These are phyloP conservation scores for Cryptomeria japonica DNA, from an alignment of 75 land plant genomes.

Conservation along the genomic window DNA sequence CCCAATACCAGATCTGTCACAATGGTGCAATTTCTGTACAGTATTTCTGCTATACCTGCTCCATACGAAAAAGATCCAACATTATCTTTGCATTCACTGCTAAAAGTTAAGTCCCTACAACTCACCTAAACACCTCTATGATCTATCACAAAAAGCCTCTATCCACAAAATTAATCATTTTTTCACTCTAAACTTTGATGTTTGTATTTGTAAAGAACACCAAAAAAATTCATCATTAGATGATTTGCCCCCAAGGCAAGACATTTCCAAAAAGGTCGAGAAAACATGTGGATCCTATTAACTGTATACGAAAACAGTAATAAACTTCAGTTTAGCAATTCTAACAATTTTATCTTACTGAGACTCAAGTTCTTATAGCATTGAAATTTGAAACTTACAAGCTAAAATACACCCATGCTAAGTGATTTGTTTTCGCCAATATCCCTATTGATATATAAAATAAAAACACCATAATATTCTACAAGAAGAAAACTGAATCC, in stretches of 20 bases:
- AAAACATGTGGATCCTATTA: neutral
- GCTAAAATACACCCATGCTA: neutral
- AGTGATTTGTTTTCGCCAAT: neutral
- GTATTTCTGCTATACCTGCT: neutral
- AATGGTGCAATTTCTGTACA: conserved; percentile 1
- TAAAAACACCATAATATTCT: neutral
- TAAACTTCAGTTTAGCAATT: neutral
- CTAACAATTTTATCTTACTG: neutral
- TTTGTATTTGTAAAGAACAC: neutral
- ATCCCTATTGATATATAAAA: neutral
- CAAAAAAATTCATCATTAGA: neutral
- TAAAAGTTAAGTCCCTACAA: neutral
- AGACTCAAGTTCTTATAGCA: neutral
- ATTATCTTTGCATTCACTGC: neutral
- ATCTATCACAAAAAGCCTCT: neutral
- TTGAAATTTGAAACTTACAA: neutral
- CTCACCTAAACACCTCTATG: neutral
- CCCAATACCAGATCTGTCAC: neutral
- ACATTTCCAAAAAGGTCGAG: neutral
- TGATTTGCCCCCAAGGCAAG: neutral
- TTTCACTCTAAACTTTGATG: neutral
- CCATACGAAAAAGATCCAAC: neutral
- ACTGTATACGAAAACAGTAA: neutral
- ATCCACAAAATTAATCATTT: neutral
- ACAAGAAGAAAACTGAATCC: neutral